Percentiles rank a stretch among this genome's conserved stretches.
Evolutionary conservation across 2,329 filamentous ascomycete genomes (phyloP).

Genomic region (Clonostachys solani): DNA sequence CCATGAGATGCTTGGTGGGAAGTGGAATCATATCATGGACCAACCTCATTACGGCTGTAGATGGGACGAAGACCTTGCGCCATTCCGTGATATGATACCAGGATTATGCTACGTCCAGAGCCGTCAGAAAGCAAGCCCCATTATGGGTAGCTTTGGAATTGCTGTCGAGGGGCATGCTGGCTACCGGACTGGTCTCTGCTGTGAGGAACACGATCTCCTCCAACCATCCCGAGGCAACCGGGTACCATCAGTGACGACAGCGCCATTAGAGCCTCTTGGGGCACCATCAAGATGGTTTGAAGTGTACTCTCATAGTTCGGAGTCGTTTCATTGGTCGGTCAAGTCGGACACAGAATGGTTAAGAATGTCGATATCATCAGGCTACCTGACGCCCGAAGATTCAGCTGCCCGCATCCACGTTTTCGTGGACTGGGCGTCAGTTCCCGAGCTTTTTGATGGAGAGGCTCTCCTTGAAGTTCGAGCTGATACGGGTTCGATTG

Average conservation of each 20-base stretch:
- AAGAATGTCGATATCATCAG: constrained; percentile 20
- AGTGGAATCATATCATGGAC: constrained; percentile 52
- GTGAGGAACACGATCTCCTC: constrained; percentile 50
- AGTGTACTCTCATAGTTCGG: constrained; percentile 34
- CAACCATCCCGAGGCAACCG: constrained; percentile 32
- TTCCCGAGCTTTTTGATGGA: constrained; percentile 19
- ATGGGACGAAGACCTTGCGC: constrained; percentile 49
- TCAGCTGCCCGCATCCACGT: constrained; percentile 31
- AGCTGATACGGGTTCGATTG: constrained; percentile 1
- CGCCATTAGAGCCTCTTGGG: constrained; percentile 21
- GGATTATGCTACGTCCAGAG: constrained; percentile 49
- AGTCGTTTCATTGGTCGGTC: constrained; percentile 6
- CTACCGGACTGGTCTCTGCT: constrained; percentile 34
- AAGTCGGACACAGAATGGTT: constrained; percentile 2
- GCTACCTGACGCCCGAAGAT: constrained; percentile 20
- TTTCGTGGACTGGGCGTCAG: constrained; percentile 37
- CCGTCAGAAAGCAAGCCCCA: constrained; percentile 38
- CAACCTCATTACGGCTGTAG: constrained; percentile 41
- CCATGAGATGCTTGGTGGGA: constrained; percentile 36
- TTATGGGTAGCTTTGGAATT: constrained; percentile 62
- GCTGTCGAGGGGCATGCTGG: constrained; percentile 63
- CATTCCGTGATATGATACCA: constrained; percentile 47
- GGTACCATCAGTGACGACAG: constrained; percentile 18
- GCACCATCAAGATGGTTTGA: constrained; percentile 29
- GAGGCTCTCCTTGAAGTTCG: constrained; percentile 3